Evolutionary conservation across 1,284 basidiomycete species (phyloP).

Genomic region (Austroboletus novae-zelandiae): DNA sequence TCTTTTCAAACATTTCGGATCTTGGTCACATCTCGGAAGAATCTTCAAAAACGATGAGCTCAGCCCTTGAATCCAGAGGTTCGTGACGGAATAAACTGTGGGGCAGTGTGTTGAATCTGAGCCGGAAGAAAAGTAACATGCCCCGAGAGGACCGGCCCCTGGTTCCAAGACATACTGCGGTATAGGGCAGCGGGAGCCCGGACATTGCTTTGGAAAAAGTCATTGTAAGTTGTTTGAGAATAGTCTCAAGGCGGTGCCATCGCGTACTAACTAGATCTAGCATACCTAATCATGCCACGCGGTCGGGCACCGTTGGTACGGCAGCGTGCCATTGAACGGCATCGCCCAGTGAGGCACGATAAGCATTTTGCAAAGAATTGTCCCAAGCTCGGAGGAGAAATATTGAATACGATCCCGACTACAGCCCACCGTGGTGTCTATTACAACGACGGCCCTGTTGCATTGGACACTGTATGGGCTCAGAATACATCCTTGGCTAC

Average conservation of each 20-base stretch:
- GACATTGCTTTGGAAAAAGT: not conserved
- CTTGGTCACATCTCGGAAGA: not conserved
- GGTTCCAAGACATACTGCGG: not conserved
- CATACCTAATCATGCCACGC: not conserved
- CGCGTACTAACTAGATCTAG: not conserved
- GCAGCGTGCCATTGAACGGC: not conserved
- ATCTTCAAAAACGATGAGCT: not conserved
- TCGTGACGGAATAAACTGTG: not conserved
- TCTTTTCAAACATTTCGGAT: not conserved
- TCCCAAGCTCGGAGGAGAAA: not conserved
- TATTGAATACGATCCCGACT: not conserved
- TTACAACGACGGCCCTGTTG: not conserved
- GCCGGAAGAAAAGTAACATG: not conserved
- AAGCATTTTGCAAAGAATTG: not conserved
- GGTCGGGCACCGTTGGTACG: too few relatives aligned
- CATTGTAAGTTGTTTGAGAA: not conserved
- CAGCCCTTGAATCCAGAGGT: not conserved
- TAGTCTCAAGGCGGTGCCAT: not conserved
- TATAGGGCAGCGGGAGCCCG: not conserved
- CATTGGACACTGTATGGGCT: not conserved
- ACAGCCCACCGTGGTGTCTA: not conserved
- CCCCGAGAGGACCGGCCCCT: too few relatives aligned
- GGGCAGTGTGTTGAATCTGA: not conserved
- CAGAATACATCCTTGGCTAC: not conserved
- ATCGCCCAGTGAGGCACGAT: not conserved